These are phyloP conservation scores for Pezicula neosporulosa DNA, from an alignment of 2,329 filamentous ascomycete genomes.

Conservation along the genomic window DNA sequence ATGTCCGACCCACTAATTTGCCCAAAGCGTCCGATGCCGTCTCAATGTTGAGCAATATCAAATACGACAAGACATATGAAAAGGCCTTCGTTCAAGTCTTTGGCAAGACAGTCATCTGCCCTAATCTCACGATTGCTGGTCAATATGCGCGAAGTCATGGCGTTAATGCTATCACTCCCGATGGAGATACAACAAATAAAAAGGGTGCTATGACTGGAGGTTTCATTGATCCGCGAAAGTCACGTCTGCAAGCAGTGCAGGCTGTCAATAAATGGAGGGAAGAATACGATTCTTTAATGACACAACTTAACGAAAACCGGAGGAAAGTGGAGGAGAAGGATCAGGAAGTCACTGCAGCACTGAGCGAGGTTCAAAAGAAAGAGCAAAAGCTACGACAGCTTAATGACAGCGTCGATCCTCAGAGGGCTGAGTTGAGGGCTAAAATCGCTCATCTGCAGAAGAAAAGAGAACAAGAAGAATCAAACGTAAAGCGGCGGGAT, in stretches of 20 bases:
- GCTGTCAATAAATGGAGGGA: constrained; percentile 71
- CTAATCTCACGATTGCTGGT: constrained; percentile 79
- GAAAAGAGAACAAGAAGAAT: constrained; percentile 69
- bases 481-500: constrained; percentile 60
- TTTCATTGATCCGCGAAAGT: constrained; percentile 82
- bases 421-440: constrained; percentile 71
- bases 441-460: constrained; percentile 74
- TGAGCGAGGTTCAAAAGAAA: constrained; percentile 78
- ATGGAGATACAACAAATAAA: constrained; percentile 93
- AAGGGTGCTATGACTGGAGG: constrained; percentile 94
- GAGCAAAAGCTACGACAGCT: constrained; percentile 75
- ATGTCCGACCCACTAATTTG: constrained; percentile 67
- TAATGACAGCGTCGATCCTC: constrained; percentile 77
- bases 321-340: constrained; percentile 73
- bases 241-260: constrained; percentile 81
- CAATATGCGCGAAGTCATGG: constrained; percentile 92
- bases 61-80: constrained; percentile 73
- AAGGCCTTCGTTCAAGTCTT: constrained; percentile 93
- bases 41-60: constrained; percentile 80
- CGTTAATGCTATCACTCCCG: constrained; percentile 88
- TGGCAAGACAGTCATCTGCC: constrained; percentile 91
- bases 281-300: constrained; percentile 66
- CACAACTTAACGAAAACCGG: constrained; percentile 62
- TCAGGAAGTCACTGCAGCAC: constrained; percentile 84
- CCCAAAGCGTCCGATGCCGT: constrained; percentile 85